phyloP scores from a whole-genome alignment of 805 yeast species.

The Ogataea parapolymorpha region DNA sequence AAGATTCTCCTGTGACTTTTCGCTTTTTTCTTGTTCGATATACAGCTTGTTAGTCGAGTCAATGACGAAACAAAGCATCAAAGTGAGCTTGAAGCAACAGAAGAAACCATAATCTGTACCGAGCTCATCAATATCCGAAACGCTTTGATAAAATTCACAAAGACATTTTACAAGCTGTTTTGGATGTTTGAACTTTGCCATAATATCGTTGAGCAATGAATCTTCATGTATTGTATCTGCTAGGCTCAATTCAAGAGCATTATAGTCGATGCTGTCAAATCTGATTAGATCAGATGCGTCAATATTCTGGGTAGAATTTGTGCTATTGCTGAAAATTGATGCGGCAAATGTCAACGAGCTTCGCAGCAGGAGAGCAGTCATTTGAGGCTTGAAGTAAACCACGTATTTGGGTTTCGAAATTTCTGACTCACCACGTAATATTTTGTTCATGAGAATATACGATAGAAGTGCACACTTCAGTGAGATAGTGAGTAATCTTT shows the following conservation, averaged over 20 bases:
- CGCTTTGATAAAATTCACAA: constrained; percentile 12
- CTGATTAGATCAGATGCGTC: background rate
- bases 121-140: constrained; percentile 6
- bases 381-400: constrained; percentile 8
- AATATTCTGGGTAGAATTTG: background rate
- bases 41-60: constrained; percentile 10
- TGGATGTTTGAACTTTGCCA: constrained; percentile 10
- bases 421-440: constrained; percentile 5
- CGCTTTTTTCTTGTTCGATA: background rate
- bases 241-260: background rate
- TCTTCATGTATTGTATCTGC: background rate
- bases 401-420: constrained; percentile 6
- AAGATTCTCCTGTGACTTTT: background rate
- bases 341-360: constrained; percentile 3
- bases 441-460: background rate
- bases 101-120: constrained; percentile 18
- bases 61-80: constrained; percentile 18
- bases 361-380: constrained; percentile 2
- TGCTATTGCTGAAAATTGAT: background rate
- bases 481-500: background rate
- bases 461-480: constrained; percentile 6
- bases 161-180: constrained; percentile 15
- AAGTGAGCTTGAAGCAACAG: constrained; percentile 14
- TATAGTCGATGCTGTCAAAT: background rate
- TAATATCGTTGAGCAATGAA: background rate